These are phyloP conservation scores for Calonectria montana DNA, from an alignment of 2,329 filamentous ascomycete species.

Conservation along the genomic window DNA sequence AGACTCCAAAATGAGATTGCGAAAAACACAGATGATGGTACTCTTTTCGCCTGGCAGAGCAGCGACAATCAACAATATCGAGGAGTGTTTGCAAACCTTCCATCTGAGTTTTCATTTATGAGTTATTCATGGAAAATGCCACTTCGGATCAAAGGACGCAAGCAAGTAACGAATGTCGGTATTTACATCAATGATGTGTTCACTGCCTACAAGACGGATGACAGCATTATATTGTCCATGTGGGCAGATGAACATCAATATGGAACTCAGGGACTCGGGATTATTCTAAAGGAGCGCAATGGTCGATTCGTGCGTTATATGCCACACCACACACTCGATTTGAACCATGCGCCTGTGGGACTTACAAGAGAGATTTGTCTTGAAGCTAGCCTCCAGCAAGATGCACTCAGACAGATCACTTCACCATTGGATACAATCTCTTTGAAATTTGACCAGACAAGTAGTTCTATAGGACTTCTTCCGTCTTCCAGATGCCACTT, in stretches of 20 bases:
- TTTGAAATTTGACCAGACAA: background rate
- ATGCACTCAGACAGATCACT: fast-evolving
- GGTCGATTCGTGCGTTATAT: background rate
- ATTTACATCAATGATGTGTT: background rate
- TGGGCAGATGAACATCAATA: background rate
- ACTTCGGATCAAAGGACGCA: background rate
- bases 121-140: background rate
- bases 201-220: background rate
- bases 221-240: background rate
- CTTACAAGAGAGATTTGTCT: background rate
- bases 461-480: background rate
- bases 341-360: background rate
- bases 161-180: background rate
- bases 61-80: background rate
- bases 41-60: background rate
- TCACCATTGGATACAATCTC: background rate
- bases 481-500: background rate
- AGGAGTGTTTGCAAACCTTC: background rate
- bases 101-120: background rate
- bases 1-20: background rate
- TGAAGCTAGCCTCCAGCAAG: too few species aligned
- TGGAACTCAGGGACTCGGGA: background rate
- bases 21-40: background rate
- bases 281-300: background rate
- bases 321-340: background rate